Conservation (phyloP, 345 rosid genomes). For the Salix arbutifolia region DNA sequence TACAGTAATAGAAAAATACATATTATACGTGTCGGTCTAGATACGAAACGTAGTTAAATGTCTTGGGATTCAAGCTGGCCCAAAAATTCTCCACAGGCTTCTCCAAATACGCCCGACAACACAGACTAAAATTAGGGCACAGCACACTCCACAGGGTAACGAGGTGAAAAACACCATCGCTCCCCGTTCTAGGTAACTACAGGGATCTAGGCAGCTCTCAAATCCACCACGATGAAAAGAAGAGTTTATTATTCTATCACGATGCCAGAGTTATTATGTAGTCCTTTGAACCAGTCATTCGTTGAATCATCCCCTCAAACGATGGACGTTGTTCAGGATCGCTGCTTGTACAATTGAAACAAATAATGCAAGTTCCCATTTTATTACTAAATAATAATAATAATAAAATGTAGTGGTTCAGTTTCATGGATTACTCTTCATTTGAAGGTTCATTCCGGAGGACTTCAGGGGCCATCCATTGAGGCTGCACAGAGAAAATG, state of each 20-base stretch:
- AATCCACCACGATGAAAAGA: neutral
- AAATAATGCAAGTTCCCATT: neutral
- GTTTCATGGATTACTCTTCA: conserved; percentile 54
- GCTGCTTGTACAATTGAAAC: conserved; percentile 32
- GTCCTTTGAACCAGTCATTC: too few relatives aligned
- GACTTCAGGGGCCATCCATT: conserved; percentile 98
- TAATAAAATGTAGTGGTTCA: neutral
- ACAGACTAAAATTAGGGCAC: neutral
- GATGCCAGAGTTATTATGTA: too few relatives aligned
- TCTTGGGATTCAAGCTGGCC: neutral
- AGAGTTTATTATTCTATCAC: neutral
- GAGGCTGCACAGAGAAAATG: conserved; percentile 56
- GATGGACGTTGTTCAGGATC: conserved; percentile 66
- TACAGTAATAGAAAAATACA: neutral
- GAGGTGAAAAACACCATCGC: neutral
- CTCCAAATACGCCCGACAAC: neutral
- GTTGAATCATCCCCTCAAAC: conserved; percentile 62
- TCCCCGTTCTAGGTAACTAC: too few relatives aligned
- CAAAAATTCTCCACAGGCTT: neutral
- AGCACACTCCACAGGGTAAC: neutral
- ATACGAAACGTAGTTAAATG: neutral
- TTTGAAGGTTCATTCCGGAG: conserved; percentile 81
- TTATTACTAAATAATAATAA: neutral
- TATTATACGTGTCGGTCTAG: neutral
- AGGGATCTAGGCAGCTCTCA: too few relatives aligned